Evolutionary conservation across 169 alveolate genomes (phyloP).

Genomic region (Plasmodium fragile): DNA sequence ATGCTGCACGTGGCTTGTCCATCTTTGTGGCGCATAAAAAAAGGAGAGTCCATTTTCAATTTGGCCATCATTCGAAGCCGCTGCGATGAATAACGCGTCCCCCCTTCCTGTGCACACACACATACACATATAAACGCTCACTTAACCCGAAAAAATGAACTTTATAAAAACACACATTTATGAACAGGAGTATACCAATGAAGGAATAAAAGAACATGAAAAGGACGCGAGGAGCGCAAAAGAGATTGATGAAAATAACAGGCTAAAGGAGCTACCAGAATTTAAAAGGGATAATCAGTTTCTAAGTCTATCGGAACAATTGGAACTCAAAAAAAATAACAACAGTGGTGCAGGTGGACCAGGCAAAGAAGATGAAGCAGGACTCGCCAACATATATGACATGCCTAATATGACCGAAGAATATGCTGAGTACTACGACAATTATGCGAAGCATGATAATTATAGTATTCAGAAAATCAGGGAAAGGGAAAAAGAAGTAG

Average conservation of each 20-base stretch:
- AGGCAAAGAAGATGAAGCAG: slow-evolving; percentile 7
- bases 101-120: background rate
- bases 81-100: background rate
- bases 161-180: slow-evolving; percentile 73
- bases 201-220: slow-evolving; percentile 64
- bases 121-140: background rate
- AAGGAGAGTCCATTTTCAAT: background rate
- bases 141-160: slow-evolving; percentile 48
- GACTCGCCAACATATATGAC: background rate
- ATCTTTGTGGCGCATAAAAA: background rate
- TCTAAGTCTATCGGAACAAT: slow-evolving; percentile 59
- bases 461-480: slow-evolving; percentile 39
- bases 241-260: slow-evolving; percentile 47
- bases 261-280: slow-evolving; percentile 67
- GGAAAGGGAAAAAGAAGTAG: slow-evolving; percentile 48
- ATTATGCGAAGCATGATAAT: slow-evolving; percentile 31
- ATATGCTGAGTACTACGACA: slow-evolving; percentile 33
- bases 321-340: slow-evolving; percentile 47
- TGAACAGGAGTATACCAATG: slow-evolving; percentile 60
- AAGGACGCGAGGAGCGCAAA: slow-evolving; percentile 71
- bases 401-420: slow-evolving; percentile 23
- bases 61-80: background rate
- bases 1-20: background rate
- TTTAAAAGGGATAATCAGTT: slow-evolving; percentile 59
- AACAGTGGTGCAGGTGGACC: background rate